These are phyloP conservation scores for Pestalotiopsis sp. DNA, from an alignment of 2,329 filamentous ascomycete genomes.

Conservation along the genomic window DNA sequence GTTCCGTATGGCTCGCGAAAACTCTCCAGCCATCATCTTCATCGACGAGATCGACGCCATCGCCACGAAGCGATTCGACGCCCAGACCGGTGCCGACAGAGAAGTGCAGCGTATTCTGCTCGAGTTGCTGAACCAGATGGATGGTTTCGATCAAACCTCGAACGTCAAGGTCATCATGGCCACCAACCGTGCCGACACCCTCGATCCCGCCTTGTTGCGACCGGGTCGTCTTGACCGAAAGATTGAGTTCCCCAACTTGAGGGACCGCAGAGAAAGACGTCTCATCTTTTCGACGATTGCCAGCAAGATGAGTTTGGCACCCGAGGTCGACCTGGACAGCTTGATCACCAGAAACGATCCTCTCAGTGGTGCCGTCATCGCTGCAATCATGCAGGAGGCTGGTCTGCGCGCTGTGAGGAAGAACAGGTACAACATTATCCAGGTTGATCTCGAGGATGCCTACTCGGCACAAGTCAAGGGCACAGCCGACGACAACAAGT, in stretches of 20 bases:
- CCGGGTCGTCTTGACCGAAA: constrained; percentile 96
- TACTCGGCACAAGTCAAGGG: constrained; percentile 97
- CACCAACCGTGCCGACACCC: constrained; percentile 95
- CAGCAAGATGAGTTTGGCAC: constrained; percentile 93
- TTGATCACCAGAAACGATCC: constrained; percentile 97
- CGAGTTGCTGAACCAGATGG: constrained; percentile 98
- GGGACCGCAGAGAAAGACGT: constrained; percentile 90
- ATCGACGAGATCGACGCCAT: constrained; percentile 99
- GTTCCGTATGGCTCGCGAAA: constrained; percentile 98
- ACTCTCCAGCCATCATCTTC: constrained; percentile 98
- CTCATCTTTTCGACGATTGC: constrained; percentile 98
- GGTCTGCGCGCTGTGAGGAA: constrained; percentile 92
- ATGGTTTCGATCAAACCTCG: constrained; percentile 97
- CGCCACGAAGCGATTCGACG: constrained; percentile 98
- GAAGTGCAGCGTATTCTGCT: constrained; percentile 98
- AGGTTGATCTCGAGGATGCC: constrained; percentile 93
- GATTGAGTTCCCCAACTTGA: constrained; percentile 96
- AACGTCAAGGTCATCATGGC: constrained; percentile 99
- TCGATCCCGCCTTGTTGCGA: constrained; percentile 91
- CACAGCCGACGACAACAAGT: constrained; percentile 67
- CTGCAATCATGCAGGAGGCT: constrained; percentile 98
- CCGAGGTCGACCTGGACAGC: constrained; percentile 94
- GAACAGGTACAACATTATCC: constrained; percentile 99
- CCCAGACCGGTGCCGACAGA: constrained; percentile 95
- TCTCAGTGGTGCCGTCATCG: constrained; percentile 91